Evolutionary conservation across 495 filamentous ascomycete genomes (phyloP), one percentile per base, ranked within the genome.

Genomic region (Pseudoneurospora amorphoporcata): DNA sequence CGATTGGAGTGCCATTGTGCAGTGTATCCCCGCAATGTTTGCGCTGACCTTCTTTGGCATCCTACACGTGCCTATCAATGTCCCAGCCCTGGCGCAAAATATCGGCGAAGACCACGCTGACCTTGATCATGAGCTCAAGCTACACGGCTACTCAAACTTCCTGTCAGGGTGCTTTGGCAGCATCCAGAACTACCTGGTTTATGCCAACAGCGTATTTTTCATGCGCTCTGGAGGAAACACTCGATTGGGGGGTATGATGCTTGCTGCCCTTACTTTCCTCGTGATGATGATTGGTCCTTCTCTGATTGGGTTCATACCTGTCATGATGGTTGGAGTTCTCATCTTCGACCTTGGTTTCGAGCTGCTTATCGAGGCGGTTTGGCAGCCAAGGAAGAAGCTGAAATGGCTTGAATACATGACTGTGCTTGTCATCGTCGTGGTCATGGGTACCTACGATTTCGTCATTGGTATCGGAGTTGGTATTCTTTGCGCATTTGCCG

Each of bases 121-220:
- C 79, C 88, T 98, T 43, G 91, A 99, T 75, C 89, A 94, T 72
- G 95, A 99, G 79, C 89, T 99, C 10, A 93, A 95, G 76, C 89
- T 94, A 23, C 95, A 99, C 75, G 95, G 95, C 7, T 88, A 96
- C 71, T 97, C 94, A 0, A 99, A 99, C 81, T 91, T 92, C 23
- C 75, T 98, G 8, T 98, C 95, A 10, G 95, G 95, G 7, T 85
- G 89, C 70, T 84, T 85, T 6, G 95, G 95, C 23, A 97, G 94
- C 78, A 95, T 99, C 69, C 95, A 98, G 79, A 99, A 99, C 79
- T 99, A 99, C 77, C 87, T 98, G 19, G 95, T 98, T 12, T 99
- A 98, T 76, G 94, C 94, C 68, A 99, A 99, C 75, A 97, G 92
- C 77, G 86, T 95, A n/a, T 85, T 99, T 32, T 98, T 99, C 81